Conservation (phyloP, 306 rosid genomes). For the Macrotyloma uniflorum region DNA sequence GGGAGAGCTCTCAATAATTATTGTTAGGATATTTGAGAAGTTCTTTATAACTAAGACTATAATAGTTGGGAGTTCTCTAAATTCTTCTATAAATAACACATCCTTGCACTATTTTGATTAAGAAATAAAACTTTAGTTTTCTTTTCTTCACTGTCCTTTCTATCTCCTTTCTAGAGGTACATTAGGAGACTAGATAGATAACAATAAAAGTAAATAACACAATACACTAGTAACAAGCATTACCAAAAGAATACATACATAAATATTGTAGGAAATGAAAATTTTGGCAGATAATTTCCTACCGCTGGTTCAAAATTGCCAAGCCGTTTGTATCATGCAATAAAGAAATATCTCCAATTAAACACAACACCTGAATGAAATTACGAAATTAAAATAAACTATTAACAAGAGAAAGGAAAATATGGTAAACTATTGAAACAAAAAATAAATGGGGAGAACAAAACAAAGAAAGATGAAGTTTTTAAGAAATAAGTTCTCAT, state of each 20-base stretch:
- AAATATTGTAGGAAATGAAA: slow-evolving; percentile 12
- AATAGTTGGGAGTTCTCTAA: too few relatives aligned
- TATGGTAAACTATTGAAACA: not conserved
- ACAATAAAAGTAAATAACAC: not conserved
- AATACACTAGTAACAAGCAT: not conserved
- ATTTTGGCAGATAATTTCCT: slow-evolving; percentile 35
- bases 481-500: not conserved
- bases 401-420: slow-evolving; percentile 24
- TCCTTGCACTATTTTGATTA: too few relatives aligned
- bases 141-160: too few relatives aligned
- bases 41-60: too few relatives aligned
- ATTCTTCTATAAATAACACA: too few relatives aligned
- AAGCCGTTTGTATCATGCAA: slow-evolving; percentile 94
- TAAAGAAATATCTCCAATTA: slow-evolving; percentile 91
- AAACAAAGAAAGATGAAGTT: slow-evolving; percentile 1
- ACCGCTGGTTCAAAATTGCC: slow-evolving; percentile 84
- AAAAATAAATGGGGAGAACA: not conserved
- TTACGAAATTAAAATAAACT: slow-evolving; percentile 33
- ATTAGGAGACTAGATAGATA: not conserved
- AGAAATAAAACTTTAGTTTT: too few relatives aligned
- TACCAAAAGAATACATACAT: slow-evolving; percentile 12
- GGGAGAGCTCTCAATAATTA: too few relatives aligned
- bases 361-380: slow-evolving; percentile 72
- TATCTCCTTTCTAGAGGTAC: too few relatives aligned
- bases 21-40: too few relatives aligned